Evolutionary conservation across 2,329 filamentous ascomycete genomes (phyloP).

Genomic region (Claviceps spartinae): DNA sequence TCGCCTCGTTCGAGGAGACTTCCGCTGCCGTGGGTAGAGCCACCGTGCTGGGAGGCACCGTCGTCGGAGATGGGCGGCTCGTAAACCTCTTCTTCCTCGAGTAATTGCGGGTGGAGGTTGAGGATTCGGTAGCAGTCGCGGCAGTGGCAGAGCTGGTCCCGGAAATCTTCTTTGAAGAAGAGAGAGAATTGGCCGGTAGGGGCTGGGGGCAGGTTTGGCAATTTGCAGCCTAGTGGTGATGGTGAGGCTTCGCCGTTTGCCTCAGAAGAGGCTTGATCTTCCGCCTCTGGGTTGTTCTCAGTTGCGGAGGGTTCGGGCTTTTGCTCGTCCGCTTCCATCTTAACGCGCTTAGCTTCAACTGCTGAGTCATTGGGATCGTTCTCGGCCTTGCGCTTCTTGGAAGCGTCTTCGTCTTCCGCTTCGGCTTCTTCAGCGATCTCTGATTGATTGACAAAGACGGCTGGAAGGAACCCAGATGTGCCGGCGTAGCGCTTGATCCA

Average conservation of each 20-base stretch:
- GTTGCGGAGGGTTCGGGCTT: not conserved
- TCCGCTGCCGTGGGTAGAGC: slow-evolving; percentile 55
- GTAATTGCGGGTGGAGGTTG: slow-evolving; percentile 59
- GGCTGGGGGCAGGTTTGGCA: slow-evolving; percentile 40
- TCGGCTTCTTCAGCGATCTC: slow-evolving; percentile 1
- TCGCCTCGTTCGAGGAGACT: slow-evolving; percentile 85
- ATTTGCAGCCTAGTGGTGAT: slow-evolving; percentile 37
- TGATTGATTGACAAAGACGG: slow-evolving; percentile 41
- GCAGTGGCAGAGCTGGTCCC: slow-evolving; percentile 72
- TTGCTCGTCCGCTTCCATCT: slow-evolving; percentile 23
- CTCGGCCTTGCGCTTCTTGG: slow-evolving; percentile 56
- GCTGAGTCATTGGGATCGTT: slow-evolving; percentile 28
- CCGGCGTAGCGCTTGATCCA: slow-evolving; percentile 89
- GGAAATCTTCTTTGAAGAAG: slow-evolving; percentile 70
- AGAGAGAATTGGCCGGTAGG: slow-evolving; percentile 57
- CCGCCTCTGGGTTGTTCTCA: not conserved
- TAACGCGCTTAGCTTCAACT: slow-evolving; percentile 36
- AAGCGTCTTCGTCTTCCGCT: slow-evolving; percentile 7
- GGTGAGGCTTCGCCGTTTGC: slow-evolving; percentile 6
- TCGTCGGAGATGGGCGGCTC: slow-evolving; percentile 72
- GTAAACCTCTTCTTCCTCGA: slow-evolving; percentile 90
- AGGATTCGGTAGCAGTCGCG: slow-evolving; percentile 64
- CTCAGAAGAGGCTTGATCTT: not conserved
- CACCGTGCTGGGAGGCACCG: slow-evolving; percentile 37
- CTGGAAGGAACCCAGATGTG: slow-evolving; percentile 61